A percentile compares a stretch with the other conserved stretches of the same genome.
Evolutionary conservation across 1,284 basidiomycete species (phyloP).

Genomic region (Phenoliferia sp.): DNA sequence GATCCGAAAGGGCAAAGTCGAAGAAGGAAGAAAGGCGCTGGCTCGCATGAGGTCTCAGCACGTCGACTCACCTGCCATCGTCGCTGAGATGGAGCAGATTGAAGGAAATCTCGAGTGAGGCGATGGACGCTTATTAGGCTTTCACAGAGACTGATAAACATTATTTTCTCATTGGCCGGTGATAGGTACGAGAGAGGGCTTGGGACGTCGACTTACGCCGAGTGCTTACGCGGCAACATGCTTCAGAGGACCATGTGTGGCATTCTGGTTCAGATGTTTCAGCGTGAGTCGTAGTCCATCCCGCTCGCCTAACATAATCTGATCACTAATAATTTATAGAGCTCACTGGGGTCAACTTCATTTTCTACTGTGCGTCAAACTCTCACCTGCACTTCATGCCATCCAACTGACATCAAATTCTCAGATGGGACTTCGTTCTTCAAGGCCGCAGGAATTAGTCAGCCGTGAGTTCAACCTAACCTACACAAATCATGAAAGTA

Average conservation of each 20-base stretch:
- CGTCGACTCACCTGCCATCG: conserved; percentile 28
- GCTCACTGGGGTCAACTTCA: neutral
- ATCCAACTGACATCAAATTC: neutral
- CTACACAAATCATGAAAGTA: neutral
- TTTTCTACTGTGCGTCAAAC: neutral
- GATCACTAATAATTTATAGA: neutral
- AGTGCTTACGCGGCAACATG: neutral
- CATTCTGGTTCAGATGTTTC: neutral
- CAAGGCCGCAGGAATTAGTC: neutral
- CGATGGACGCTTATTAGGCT: too few species aligned
- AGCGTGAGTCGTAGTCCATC: neutral
- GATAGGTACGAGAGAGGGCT: neutral
- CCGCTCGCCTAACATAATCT: too few species aligned
- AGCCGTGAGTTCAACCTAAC: neutral
- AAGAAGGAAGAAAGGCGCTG: conserved; percentile 27
- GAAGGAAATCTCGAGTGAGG: conserved; percentile 15
- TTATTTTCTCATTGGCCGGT: neutral
- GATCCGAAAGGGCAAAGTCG: conserved; percentile 30
- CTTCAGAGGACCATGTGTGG: neutral
- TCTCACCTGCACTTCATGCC: conserved; percentile 14
- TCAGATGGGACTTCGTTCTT: neutral
- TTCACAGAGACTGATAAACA: too few species aligned
- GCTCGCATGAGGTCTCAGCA: conserved; percentile 27
- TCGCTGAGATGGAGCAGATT: conserved; percentile 32
- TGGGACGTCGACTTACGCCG: neutral